Evolutionary conservation across 352 stramenopile genomes (phyloP).

Genomic region (Pythium chondricola): DNA sequence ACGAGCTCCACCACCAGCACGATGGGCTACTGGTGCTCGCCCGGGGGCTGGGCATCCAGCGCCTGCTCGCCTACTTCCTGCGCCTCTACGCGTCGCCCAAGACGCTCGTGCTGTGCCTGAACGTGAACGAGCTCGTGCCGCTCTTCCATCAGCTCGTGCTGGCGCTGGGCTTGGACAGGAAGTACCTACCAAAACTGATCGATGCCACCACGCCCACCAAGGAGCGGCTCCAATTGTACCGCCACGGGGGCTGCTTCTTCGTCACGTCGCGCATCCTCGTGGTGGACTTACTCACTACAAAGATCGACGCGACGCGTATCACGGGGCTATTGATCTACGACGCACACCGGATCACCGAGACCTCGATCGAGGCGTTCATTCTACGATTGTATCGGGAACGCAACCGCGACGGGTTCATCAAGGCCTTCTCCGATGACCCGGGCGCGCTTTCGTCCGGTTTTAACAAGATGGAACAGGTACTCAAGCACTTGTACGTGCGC

Average conservation of each 20-base stretch:
- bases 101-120: slow-evolving; percentile 90
- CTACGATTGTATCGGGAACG: slow-evolving; percentile 90
- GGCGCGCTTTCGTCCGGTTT: slow-evolving; percentile 89
- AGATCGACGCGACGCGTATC: slow-evolving; percentile 69
- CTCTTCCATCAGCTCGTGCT: slow-evolving; percentile 74
- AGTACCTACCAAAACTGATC: slow-evolving; percentile 84
- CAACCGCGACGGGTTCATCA: slow-evolving; percentile 92
- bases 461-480: slow-evolving; percentile 92
- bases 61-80: slow-evolving; percentile 87
- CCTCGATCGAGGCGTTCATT: slow-evolving; percentile 96
- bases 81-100: slow-evolving; percentile 84
- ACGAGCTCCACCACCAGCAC: slow-evolving; percentile 50
- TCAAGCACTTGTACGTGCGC: slow-evolving; percentile 92
- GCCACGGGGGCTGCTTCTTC: slow-evolving; percentile 88
- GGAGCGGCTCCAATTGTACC: slow-evolving; percentile 88
- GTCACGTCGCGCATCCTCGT: slow-evolving; percentile 97
- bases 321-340: slow-evolving; percentile 92
- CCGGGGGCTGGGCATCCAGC: slow-evolving; percentile 84
- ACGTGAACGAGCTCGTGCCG: slow-evolving; percentile 83
- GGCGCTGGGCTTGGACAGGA: slow-evolving; percentile 81
- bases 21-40: slow-evolving; percentile 93
- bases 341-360: slow-evolving; percentile 91
- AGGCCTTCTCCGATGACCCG: slow-evolving; percentile 94
- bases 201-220: slow-evolving; percentile 65
- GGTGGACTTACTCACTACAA: slow-evolving; percentile 92